Conservation (phyloP, 192 early-diverging fungal genomes). For the Backusella liffmaniae region DNA sequence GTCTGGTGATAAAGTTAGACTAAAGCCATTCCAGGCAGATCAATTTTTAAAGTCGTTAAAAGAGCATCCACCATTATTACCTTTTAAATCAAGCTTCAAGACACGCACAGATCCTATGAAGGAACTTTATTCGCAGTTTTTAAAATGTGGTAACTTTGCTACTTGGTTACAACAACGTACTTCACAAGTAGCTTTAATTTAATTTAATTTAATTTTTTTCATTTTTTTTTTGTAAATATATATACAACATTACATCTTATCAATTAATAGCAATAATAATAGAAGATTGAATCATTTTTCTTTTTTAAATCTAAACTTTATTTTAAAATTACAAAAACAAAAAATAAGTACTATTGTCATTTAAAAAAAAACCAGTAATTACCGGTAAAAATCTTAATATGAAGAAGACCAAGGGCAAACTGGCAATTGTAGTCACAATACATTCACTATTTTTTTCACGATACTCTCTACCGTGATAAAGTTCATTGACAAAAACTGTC, state of each 20-base stretch:
- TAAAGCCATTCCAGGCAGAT: constrained; percentile 74
- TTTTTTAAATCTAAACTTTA: too few relatives aligned
- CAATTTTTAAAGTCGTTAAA: constrained; percentile 65
- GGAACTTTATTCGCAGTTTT: constrained; percentile 86
- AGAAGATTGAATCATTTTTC: too few relatives aligned
- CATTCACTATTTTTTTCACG: too few relatives aligned
- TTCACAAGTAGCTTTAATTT: neutral
- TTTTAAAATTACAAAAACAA: too few relatives aligned
- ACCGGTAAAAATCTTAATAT: too few relatives aligned
- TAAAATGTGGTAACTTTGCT: constrained; percentile 95
- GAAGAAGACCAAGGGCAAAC: too few relatives aligned
- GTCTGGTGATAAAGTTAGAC: constrained; percentile 33
- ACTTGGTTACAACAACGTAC: constrained; percentile 89
- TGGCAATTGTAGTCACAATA: too few relatives aligned
- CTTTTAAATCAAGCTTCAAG: constrained; percentile 50
- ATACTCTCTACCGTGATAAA: too few relatives aligned
- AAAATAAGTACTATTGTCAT: too few relatives aligned
- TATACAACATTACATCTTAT: neutral
- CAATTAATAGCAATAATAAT: neutral
- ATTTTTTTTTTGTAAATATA: neutral
- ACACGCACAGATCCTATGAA: constrained; percentile 56
- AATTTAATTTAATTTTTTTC: neutral
- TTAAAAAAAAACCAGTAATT: too few relatives aligned
- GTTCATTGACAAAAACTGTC: too few relatives aligned
- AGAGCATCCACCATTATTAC: constrained; percentile 48